Base-by-base conservation (phyloP, 2,329 filamentous ascomycete species). In the Tolypocladium sp. region DNA sequence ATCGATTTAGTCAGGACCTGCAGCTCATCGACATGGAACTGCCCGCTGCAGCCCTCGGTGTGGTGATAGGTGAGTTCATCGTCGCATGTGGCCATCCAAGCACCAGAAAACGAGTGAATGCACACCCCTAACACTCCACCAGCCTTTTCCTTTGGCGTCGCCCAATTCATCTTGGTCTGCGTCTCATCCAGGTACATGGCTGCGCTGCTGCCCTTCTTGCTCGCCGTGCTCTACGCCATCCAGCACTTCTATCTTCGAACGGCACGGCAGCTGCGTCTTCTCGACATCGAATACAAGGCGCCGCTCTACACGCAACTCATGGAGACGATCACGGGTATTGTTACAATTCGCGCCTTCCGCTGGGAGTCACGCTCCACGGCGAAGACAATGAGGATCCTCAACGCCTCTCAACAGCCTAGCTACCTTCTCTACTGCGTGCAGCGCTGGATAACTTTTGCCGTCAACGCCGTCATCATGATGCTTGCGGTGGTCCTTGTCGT, bases 201-300 rank as follows among this genome's bases (percentile, higher is more conserved):
- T 1, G 72, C 80, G n/a, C 70, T 73, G 0, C 79, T 83, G 59
- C 82, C 82, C 0, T 68, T 80, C 6, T 65, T 84, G 1, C 58
- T 76, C 5, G 68, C 64, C 1, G 61, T 77, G 0, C 62, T 84
- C 1, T 85, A 78, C 57, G 58, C 72, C 2, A 68, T 86, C 1
- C 82, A 85, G 62, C 77, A 75, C 51, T 75, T 83, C 57, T 86
- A 87, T 63, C 75, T 87, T 1, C 75, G 79, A 0, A 86, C 83
- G 0, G 85, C 82, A 0, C 74, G 83, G 0, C 83, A 86, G 66
- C 68, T 87, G 4, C 76, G 83, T 49, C 74, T 83, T 17, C 66
- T 87, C 25, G 83, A 86, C 54, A 73, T 87, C 4, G 83, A 86
- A 65, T 76, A 78, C 2, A 84, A 85, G 61, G 77, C 77, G 0